Conservation (phyloP, 495 filamentous ascomycete genomes). For the Tetracladium marchalianum region DNA sequence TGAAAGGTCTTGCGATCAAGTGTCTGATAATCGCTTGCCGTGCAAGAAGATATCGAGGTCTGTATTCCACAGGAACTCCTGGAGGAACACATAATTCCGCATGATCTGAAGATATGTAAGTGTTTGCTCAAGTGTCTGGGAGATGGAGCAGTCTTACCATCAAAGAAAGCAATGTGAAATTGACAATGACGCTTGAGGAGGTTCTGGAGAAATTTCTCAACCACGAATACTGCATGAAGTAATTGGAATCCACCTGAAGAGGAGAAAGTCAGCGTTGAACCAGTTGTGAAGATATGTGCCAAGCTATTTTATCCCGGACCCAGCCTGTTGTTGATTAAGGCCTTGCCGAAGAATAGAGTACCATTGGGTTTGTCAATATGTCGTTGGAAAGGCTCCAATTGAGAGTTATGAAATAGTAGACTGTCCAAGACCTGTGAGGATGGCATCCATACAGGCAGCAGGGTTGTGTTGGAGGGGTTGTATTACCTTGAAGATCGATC, state of each 20-base stretch:
- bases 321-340: too few species aligned
- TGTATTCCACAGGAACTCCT: constrained; percentile 4
- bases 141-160: constrained; percentile 20
- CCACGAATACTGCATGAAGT: constrained; percentile 57
- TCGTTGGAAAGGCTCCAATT: too few species aligned
- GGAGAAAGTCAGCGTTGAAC: too few species aligned
- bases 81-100: constrained; percentile 35
- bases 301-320: too few species aligned
- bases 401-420: too few species aligned
- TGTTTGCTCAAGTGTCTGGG: background rate
- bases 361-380: too few species aligned
- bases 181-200: constrained; percentile 52
- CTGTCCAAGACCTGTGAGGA: too few species aligned
- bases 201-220: constrained; percentile 52
- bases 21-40: constrained; percentile 54
- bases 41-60: constrained; percentile 47
- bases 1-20: constrained; percentile 26
- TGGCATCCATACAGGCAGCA: too few species aligned
- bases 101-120: constrained; percentile 22
- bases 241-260: constrained; percentile 53
- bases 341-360: too few species aligned
- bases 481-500: constrained; percentile 48
- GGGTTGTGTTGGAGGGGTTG: too few species aligned
- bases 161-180: constrained; percentile 63
- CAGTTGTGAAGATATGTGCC: too few species aligned